Evolutionary conservation across 306 rosid genomes (phyloP), one percentile per base, ranked within the genome.

Genomic region (Sesbania bispinosa): DNA sequence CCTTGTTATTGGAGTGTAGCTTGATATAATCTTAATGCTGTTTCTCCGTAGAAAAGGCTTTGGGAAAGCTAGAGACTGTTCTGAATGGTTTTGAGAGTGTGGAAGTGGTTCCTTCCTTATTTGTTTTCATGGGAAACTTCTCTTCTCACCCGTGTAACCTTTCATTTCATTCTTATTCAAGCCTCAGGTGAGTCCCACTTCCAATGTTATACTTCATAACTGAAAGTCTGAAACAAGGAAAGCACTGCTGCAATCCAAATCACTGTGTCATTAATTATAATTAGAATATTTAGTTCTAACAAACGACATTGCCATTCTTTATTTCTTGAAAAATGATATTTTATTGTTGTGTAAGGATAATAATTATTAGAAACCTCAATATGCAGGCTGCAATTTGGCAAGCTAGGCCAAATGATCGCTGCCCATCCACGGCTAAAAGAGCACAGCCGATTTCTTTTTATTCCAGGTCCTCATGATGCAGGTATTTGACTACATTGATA

Each of bases 91-190:
- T 86, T 79, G 95, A 87, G 86, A 71, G 82, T 39, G 89, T 83
- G 76, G 97, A 87, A 70, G 84, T 90, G 60, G 96, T 89, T 71
- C 97, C 97, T 72, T 86, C 92, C 73, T 80, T 89, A 16, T 89
- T 94, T 79, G 96, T 94, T 68, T 89, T 94, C 88, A 90, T 94
- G 96, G 98, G 98, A 27, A 89, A 90, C 86, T 94, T 94, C 81
- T 88, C 86, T 70, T 89, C 96, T 71, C 89, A 47, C 58, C 95
- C 96, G n/a, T 90, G 89, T 66, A 94, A 89, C 81, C 89, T 90
- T 77, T 86, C 97, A 27, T 90, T 89, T 73, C 80, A 71, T 61
- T 76, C 88, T 80, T 89, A 76, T 79, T 86, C 88, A 30, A 90
- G 62, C 81, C 98, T 90, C 74, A 83, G 97, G 97, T 86, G 70